A percentile compares a stretch with the other conserved stretches of the same genome.
Evolutionary conservation across 2,329 filamentous ascomycete genomes (phyloP).

Genomic region (Endothia cerciana): DNA sequence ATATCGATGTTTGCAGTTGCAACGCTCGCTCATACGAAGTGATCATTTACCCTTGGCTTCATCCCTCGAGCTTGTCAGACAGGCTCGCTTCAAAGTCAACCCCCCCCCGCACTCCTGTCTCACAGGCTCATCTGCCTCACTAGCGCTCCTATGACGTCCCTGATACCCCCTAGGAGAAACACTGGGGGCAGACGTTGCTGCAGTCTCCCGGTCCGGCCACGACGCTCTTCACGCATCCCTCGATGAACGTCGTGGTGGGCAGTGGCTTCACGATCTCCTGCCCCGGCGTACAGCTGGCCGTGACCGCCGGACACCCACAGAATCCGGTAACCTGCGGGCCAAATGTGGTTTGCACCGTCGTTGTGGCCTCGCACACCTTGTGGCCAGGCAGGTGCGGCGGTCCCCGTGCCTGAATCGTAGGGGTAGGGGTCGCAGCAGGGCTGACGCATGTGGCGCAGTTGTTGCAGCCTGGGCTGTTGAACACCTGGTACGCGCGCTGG

Average conservation of each 20-base stretch:
- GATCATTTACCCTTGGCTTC: too few species aligned
- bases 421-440: neutral
- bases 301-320: neutral
- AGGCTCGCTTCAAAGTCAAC: too few species aligned
- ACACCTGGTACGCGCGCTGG: neutral
- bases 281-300: neutral
- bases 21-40: too few species aligned
- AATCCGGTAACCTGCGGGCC: neutral
- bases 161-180: neutral
- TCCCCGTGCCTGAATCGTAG: neutral
- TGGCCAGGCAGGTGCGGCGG: neutral
- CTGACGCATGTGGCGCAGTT: constrained; percentile 9
- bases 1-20: too few species aligned
- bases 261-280: neutral
- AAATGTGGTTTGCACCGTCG: constrained; percentile 1
- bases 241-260: constrained; percentile 9
- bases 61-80: too few species aligned
- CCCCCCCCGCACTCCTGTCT: too few species aligned
- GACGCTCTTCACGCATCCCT: constrained; percentile 8
- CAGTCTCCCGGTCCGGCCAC: constrained; percentile 8
- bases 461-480: constrained; percentile 9
- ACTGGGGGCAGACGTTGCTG: constrained; percentile 9
- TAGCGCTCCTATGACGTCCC: too few species aligned
- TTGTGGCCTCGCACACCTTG: neutral
- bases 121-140: too few species aligned